Base-by-base conservation (phyloP, 2,329 filamentous ascomycete genomes). In the Exophiala alcalophila region DNA sequence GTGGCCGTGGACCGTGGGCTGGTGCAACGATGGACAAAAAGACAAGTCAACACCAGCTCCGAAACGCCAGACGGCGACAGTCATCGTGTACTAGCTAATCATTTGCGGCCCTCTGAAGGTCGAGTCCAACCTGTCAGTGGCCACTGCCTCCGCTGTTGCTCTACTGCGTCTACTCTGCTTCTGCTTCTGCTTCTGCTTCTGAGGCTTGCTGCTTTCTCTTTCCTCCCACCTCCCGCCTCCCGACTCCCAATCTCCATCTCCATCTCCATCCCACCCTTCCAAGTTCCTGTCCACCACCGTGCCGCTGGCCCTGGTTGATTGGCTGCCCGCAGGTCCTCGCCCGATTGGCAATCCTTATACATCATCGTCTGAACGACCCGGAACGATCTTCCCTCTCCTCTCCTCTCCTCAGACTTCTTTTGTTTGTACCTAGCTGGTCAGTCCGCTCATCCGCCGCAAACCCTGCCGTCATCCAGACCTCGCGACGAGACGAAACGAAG, bases 271-370 rank as follows among this genome's bases (percentile, higher is more conserved):
- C 24, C 24, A 19, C 20, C 15, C 32, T 15, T 18, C 28, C 15
- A 16, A 20, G 16, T 16, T 19, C n/a, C 21, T 15, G 15, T 21
- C 18, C 30, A 25, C 15, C n/a, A 24, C 11, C 32, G 5, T 33
- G 33, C 34, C 11, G 11, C 19, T 24, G 14, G n/a, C n/a, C 18
- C 18, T 16, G 23, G 29, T 35, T 35, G 14, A 44, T 44, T 45
- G 44, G 44, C 44, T 39, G 12, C 44, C 20, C 39, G 27, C 23
- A 44, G 24, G 15, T 9, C 30, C 36, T 40, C 49, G 49, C 36
- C 49, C 45, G 30, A 49, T 52, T 52, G 42, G 39, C 37, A 52
- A 52, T 42, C 28, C 42, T 46, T 52, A 48, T 51, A 52, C 49
- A 48, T 49, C 45, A 29, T 40, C 41, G 26, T 39, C 39, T 44